Conservation (phyloP, 495 filamentous ascomycete species). For the Neurospora sp. region DNA sequence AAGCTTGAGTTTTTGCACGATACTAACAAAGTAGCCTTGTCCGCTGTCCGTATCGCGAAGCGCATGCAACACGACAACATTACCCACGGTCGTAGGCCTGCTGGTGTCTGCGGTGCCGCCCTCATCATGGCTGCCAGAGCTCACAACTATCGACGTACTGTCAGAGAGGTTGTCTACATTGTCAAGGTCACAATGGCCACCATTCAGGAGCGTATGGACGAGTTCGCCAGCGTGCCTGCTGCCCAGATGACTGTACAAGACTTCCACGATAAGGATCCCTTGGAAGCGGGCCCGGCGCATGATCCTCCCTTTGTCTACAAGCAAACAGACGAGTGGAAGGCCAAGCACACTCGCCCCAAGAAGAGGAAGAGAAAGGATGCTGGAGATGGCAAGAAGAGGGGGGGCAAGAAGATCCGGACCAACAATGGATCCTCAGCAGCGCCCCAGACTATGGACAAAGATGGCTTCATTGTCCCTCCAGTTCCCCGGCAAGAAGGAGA, state of each 20-base stretch:
- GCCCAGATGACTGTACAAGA: constrained; percentile 75
- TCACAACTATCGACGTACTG: constrained; percentile 90
- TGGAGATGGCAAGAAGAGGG: constrained; percentile 19
- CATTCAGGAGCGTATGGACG: constrained; percentile 76
- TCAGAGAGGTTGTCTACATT: constrained; percentile 88
- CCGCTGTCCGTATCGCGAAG: constrained; percentile 74
- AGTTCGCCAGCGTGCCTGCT: constrained; percentile 76
- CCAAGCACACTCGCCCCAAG: constrained; percentile 27
- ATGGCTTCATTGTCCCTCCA: constrained; percentile 21
- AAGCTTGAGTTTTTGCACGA: constrained; percentile 78
- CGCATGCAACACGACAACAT: constrained; percentile 97
- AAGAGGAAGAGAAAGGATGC: constrained; percentile 33
- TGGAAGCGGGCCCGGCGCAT: constrained; percentile 33
- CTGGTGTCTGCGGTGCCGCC: constrained; percentile 88
- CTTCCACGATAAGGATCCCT: constrained; percentile 57
- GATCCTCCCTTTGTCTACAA: constrained; percentile 79
- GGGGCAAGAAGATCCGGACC: constrained; percentile 6
- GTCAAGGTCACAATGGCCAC: constrained; percentile 91
- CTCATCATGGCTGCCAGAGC: constrained; percentile 91
- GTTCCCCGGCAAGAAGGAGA: constrained; percentile 9
- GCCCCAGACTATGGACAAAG: constrained; percentile 13
- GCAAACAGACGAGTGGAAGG: constrained; percentile 41
- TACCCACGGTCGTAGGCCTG: constrained; percentile 80
- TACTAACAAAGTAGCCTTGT: constrained; percentile 70
- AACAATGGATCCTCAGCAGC: constrained; percentile 15